phyloP scores from a whole-genome alignment of 495 filamentous ascomycete species.

The Xylaria sp. region DNA sequence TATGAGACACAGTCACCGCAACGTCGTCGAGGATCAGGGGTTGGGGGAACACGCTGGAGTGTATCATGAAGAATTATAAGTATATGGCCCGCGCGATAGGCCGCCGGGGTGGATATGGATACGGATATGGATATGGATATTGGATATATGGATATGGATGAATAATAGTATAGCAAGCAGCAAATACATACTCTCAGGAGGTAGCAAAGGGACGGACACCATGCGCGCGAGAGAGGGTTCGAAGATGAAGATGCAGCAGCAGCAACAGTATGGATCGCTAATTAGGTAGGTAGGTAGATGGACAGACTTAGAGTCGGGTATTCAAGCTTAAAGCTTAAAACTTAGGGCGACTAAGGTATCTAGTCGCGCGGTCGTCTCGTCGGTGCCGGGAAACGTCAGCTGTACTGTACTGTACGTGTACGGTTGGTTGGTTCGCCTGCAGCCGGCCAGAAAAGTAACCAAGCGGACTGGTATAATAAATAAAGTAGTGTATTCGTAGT shows the following conservation, averaged over 20 bases:
- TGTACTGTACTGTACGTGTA: no score
- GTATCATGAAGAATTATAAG: background rate
- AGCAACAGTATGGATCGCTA: no score
- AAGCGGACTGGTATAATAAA: background rate
- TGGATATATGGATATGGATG: background rate
- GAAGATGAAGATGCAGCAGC: no score
- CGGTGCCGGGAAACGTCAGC: background rate
- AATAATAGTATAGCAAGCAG: no score
- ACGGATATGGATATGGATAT: no score
- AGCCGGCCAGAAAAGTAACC: background rate
- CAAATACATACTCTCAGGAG: constrained; percentile 9
- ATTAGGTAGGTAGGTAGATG: no score
- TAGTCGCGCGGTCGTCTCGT: background rate
- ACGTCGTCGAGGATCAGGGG: constrained; percentile 18
- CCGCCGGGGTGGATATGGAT: background rate
- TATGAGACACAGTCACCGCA: constrained; percentile 20
- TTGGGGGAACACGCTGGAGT: background rate
- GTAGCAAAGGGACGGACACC: background rate
- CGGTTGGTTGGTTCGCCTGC: constrained; percentile 16
- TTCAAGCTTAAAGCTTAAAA: background rate
- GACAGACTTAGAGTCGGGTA: background rate
- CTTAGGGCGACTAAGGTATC: background rate
- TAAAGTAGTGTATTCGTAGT: no score
- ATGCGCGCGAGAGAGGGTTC: background rate
- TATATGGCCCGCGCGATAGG: background rate